Evolutionary conservation across 176 grass and related monocot genomes (phyloP), one percentile per base, ranked within the genome.

Genomic region (Chrysopogon serrulatus): DNA sequence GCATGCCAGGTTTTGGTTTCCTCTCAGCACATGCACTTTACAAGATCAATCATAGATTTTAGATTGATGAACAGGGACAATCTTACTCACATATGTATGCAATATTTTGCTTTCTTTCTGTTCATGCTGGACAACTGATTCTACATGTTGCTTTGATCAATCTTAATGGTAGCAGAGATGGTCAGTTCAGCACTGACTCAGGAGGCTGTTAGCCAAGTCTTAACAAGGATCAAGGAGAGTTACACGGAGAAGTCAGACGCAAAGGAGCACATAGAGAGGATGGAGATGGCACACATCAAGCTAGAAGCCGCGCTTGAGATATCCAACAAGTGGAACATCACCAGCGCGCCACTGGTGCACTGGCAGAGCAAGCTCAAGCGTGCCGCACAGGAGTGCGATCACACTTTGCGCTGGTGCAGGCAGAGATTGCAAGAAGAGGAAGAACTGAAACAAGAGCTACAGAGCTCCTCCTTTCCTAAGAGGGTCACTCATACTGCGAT

Each of bases 201-300:
- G n/a, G n/a, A n/a, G n/a, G n/a, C 49, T 6, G 49, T 53, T 2
- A 53, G 2, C 18, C 4, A 53, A 21, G 17, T 23, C 49, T 2
- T 53, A 23, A 23, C 51, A 19, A 54, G 51, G 23, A 21, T 54
- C 51, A 54, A 54, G 19, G 51, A 54, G 19, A 18, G 51, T 19
- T 54, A 54, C 5, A 0, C 0, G 19, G 51, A 23, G 19, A 54
- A 54, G 21, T 54, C 51, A 54, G 51, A 54, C 23, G 19, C 51
- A 8, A 23, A 54, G 51, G 51, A 48, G 18, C 18, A 56, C 37
- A 44, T 64, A 35, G 65, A 81, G 48, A 82, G 79, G 67, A 33
- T 42, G 36, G 80, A 72, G 49, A 60, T 82, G 51, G 68, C 68
- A 3, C 68, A 62, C 26, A 45, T 82, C 66, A 82, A 64, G 28